Base-by-base conservation (phyloP, 108 stramenopile species). In the Aurantiochytrium sp. region DNA sequence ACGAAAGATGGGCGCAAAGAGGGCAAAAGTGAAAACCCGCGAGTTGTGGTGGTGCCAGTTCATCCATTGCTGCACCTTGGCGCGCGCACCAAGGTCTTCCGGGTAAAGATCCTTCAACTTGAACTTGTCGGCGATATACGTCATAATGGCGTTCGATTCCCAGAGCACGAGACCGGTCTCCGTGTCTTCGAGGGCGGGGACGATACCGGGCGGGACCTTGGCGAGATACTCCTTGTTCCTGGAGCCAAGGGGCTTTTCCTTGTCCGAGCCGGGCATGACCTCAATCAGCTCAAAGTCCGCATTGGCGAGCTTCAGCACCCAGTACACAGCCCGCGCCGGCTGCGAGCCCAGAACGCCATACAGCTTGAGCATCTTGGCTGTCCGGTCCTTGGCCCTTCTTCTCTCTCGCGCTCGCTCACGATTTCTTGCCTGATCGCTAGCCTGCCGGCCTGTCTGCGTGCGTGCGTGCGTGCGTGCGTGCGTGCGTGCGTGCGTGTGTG, bases 1-100 rank as follows among this genome's bases (percentile, higher is more conserved):
- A 18, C 76, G 76, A 23, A 83, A 53, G 76, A 53, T 47, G n/a
- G 76, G 76, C 51, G 49, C 76, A 83, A 83, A 83, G 76, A 83
- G 49, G 6, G 49, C 76, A 12, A 53, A 53, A 0, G 76, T 53
- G 23, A 83, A 53, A 0, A 83, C 45, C 43, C 76, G 76, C 19
- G 76, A 25, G 76, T 83, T 83, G 76, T 83, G 76, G 51, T 83
- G 76, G 28, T 83, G 76, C 76, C 76, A 83, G 51, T 83, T 21
- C 45, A 83, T 47, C 76, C 76, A 83, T 45, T 83, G 76, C 4
- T 83, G 45, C 45, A 83, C 51, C 76, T 83, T 83, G 76, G 76
- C 76, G 51, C 76, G 76, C 76, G 19, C 25, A 12, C 8, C 76
- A 35, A 83, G 45, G 28, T 83, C 76, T 35, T 83, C 25, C 3